Evolutionary conservation across 2,329 filamentous ascomycete species (phyloP).

Genomic region (Cytospora piceae): DNA sequence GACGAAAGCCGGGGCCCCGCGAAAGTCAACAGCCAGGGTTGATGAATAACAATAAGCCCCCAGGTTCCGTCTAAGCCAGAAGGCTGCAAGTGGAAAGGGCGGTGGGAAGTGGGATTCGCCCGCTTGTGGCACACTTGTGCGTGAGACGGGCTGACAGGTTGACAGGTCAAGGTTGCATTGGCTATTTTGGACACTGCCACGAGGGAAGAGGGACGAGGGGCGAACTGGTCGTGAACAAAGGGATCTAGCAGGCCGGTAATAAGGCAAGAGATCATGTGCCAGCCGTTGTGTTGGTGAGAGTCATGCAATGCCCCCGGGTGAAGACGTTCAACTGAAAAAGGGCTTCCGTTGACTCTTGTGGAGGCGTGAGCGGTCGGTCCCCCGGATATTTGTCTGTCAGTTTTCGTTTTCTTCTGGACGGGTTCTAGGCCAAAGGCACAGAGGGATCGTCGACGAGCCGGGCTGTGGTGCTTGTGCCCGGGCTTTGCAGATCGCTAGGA

Average conservation of each 20-base stretch:
- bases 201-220: not conserved
- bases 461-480: conserved; percentile 1
- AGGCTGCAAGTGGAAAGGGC: conserved; percentile 12
- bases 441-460: not conserved
- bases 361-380: not conserved
- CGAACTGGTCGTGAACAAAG: not conserved
- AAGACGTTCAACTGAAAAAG: not conserved
- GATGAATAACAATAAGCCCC: not conserved
- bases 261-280: not conserved
- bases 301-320: not conserved
- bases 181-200: conserved; percentile 11
- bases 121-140: not conserved
- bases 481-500: conserved; percentile 3
- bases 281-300: not conserved
- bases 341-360: not conserved
- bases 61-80: not conserved
- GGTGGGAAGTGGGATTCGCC: conserved; percentile 10
- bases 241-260: not conserved
- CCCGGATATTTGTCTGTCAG: not conserved
- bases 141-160: conserved; percentile 12
- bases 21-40: not conserved
- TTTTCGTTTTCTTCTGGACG: not conserved
- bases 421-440: not conserved
- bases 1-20: conserved; percentile 19
- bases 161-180: not conserved